These are phyloP conservation scores for Fusarium subglutinans DNA, from an alignment of 2,329 filamentous ascomycete species.

Conservation along the genomic window DNA sequence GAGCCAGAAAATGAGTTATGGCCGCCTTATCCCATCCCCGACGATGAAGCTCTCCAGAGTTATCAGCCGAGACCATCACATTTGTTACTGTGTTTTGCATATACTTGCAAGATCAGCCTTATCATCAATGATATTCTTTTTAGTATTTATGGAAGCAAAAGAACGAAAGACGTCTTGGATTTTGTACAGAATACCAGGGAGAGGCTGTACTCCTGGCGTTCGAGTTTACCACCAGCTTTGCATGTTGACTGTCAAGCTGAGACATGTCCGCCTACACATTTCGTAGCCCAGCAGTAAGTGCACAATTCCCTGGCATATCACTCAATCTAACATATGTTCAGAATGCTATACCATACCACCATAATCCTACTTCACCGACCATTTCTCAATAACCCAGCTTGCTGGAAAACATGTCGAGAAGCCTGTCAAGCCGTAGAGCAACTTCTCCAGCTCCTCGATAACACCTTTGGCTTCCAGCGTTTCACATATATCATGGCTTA, in stretches of 20 bases:
- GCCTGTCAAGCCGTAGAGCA: background rate
- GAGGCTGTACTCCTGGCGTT: background rate
- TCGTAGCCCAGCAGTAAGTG: background rate
- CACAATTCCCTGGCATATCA: rapidly evolving
- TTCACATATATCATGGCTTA: slow-evolving; percentile 7
- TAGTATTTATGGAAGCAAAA: background rate
- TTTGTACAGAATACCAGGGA: background rate
- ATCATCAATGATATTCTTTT: background rate
- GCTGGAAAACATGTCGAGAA: background rate
- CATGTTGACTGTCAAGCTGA: background rate
- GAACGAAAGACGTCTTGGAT: background rate
- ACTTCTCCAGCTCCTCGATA: background rate
- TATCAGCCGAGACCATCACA: background rate
- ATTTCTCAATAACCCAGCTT: background rate
- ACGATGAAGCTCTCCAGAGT: background rate
- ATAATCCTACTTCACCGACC: background rate
- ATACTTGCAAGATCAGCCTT: background rate
- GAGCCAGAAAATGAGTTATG: background rate
- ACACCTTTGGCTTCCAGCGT: background rate
- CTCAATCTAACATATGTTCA: background rate
- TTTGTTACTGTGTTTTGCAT: background rate
- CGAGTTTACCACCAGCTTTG: background rate
- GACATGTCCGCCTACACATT: background rate
- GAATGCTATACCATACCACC: background rate
- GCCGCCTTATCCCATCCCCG: background rate